Evolutionary conservation across 257 asterid genomes (phyloP).

Genomic region (Solanum medicagineum): DNA sequence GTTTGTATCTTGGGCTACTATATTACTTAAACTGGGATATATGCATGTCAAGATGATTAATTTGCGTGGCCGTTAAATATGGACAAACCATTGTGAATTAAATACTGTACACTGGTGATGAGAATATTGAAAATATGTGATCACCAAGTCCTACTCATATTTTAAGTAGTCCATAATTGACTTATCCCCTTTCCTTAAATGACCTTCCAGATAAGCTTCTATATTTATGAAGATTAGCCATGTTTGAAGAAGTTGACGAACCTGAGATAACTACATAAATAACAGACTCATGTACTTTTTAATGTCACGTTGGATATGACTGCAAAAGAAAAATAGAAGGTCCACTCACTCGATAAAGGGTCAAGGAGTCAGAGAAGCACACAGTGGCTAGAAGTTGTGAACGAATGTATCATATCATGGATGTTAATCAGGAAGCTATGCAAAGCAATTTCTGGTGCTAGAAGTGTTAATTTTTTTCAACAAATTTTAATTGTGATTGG

Average conservation of each 20-base stretch:
- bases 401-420: background rate
- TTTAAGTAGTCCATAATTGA: background rate
- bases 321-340: background rate
- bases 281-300: background rate
- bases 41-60: background rate
- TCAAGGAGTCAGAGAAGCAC: too few species aligned
- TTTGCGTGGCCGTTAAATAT: background rate
- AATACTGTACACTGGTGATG: background rate
- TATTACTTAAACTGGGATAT: background rate
- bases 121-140: background rate
- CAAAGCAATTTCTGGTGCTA: background rate
- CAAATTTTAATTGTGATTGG: too few species aligned
- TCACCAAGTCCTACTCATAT: background rate
- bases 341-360: background rate
- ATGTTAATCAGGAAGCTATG: background rate
- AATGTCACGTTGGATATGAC: background rate
- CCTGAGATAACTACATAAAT: background rate
- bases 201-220: background rate
- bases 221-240: too few species aligned
- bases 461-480: background rate
- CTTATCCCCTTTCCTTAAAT: background rate
- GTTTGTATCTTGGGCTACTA: background rate
- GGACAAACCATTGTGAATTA: background rate
- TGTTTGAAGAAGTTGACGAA: background rate
- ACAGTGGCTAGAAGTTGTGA: background rate